Evolutionary conservation across 108 stramenopile species (phyloP).

Genomic region (Nannochloropsis oceanica): DNA sequence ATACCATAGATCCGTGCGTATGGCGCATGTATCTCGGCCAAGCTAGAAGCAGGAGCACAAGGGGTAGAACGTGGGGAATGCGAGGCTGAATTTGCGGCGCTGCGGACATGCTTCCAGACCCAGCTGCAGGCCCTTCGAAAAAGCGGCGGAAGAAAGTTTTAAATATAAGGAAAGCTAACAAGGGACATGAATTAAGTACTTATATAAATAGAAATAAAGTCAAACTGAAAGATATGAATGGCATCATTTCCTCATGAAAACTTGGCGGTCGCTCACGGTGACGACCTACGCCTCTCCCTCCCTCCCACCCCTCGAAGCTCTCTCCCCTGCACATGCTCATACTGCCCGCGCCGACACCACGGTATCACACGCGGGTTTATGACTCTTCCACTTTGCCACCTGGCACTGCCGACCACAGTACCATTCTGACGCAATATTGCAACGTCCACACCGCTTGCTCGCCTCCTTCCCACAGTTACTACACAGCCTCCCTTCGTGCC

Average conservation of each 20-base stretch:
- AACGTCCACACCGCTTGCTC: neutral
- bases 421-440: neutral
- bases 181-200: too few relatives aligned
- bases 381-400: neutral
- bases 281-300: too few relatives aligned
- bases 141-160: neutral
- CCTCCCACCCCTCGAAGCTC: too few relatives aligned
- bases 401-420: neutral
- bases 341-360: neutral
- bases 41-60: neutral
- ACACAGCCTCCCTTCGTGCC: neutral
- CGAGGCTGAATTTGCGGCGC: neutral
- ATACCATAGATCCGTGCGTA: neutral
- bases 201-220: too few relatives aligned
- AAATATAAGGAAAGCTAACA: too few relatives aligned
- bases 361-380: neutral
- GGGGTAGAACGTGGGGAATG: neutral
- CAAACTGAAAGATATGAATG: too few relatives aligned
- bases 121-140: neutral
- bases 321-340: too few relatives aligned
- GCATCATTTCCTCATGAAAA: too few relatives aligned
- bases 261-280: too few relatives aligned
- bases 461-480: neutral
- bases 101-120: neutral
- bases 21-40: neutral